Evolutionary conservation across 2,329 filamentous ascomycete genomes (phyloP).

Genomic region (Didymella pomorum): DNA sequence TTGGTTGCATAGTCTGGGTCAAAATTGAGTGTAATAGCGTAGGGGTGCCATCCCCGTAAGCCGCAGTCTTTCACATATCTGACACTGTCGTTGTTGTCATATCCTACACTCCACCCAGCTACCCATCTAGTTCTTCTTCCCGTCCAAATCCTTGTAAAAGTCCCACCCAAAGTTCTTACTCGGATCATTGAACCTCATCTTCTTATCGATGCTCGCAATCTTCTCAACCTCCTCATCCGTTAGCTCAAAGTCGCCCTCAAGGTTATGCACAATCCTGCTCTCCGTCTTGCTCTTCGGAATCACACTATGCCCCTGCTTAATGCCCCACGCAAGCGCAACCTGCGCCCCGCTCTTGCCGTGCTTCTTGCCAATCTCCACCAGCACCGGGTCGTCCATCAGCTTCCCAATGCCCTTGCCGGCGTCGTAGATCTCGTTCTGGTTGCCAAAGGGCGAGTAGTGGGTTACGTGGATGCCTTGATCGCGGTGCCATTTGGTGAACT

Average conservation of each 20-base stretch:
- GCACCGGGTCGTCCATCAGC: slow-evolving; percentile 64
- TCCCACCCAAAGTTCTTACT: slow-evolving; percentile 64
- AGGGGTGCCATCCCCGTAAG: not conserved
- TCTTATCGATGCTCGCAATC: slow-evolving; percentile 67
- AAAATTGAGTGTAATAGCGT: not conserved
- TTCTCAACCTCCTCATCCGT: slow-evolving; percentile 73
- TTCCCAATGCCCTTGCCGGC: slow-evolving; percentile 40
- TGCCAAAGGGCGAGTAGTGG: slow-evolving; percentile 48
- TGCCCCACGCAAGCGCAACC: slow-evolving; percentile 86
- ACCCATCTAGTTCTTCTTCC: slow-evolving; percentile 38
- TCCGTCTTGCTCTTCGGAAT: slow-evolving; percentile 48
- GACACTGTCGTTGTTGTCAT: not conserved
- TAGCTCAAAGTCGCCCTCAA: slow-evolving; percentile 72
- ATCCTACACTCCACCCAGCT: not conserved
- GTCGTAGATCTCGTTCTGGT: slow-evolving; percentile 46
- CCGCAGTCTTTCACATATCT: not conserved
- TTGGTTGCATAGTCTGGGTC: not conserved
- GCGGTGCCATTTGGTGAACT: slow-evolving; percentile 39
- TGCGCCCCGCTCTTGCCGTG: slow-evolving; percentile 78
- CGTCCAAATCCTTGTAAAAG: slow-evolving; percentile 67
- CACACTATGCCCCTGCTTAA: slow-evolving; percentile 63
- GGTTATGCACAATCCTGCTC: slow-evolving; percentile 39
- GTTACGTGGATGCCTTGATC: slow-evolving; percentile 45
- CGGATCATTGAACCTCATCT: slow-evolving; percentile 69
- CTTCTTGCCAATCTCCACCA: slow-evolving; percentile 70